Conservation (phyloP, 495 filamentous ascomycete genomes). For the Penicillium ochrochloron region DNA sequence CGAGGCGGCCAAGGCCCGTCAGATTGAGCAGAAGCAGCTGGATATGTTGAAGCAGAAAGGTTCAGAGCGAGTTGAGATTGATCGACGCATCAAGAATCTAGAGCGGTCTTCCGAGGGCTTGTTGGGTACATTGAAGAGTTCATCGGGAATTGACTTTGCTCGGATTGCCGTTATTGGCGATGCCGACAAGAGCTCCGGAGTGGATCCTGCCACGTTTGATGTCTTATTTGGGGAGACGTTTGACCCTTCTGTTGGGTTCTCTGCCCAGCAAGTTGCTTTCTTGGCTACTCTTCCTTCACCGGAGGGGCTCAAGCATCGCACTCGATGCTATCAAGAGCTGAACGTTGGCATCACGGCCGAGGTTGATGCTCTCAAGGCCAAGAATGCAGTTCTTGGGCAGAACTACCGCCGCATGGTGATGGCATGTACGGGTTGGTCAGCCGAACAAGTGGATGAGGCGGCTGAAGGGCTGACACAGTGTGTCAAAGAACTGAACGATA, state of each 20-base stretch:
- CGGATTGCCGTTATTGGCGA: constrained; percentile 49
- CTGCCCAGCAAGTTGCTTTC: constrained; percentile 43
- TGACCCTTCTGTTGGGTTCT: constrained; percentile 43
- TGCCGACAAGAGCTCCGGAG: constrained; percentile 57
- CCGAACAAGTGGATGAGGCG: constrained; percentile 53
- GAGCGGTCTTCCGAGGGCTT: constrained; percentile 57
- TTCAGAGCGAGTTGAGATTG: constrained; percentile 61
- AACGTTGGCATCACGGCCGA: constrained; percentile 44
- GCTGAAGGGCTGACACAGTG: constrained; percentile 52
- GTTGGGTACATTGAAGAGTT: constrained; percentile 39
- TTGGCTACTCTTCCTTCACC: constrained; percentile 36
- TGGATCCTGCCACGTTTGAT: constrained; percentile 47
- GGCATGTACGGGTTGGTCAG: constrained; percentile 52
- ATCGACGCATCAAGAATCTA: constrained; percentile 65
- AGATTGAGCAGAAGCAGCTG: constrained; percentile 71
- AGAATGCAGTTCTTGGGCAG: constrained; percentile 51
- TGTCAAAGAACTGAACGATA: constrained; percentile 54
- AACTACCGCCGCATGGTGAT: constrained; percentile 56
- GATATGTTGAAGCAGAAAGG: constrained; percentile 66
- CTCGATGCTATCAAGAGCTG: constrained; percentile 41
- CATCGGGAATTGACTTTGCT: constrained; percentile 37
- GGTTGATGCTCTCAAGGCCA: constrained; percentile 46
- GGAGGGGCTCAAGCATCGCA: constrained; percentile 34
- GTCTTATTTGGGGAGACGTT: constrained; percentile 42
- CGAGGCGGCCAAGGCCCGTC: constrained; percentile 75